Conservation (phyloP, 106 monocot genomes). For the Narthecium ossifragum region DNA sequence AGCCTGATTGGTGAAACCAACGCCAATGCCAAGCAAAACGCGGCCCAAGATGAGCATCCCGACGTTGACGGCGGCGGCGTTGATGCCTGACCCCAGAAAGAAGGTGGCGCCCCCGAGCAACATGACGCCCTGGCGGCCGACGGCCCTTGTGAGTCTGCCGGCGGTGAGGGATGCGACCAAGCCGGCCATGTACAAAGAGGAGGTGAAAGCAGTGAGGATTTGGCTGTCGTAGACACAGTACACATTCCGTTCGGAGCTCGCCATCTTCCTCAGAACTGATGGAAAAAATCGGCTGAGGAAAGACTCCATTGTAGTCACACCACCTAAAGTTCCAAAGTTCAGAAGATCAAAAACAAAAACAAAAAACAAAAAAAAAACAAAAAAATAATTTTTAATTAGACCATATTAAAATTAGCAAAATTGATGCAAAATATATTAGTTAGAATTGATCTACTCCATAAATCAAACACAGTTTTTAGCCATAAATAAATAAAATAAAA, state of each 20-base stretch:
- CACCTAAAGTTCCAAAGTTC: no score
- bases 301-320: conserved; percentile 44
- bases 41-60: conserved; percentile 58
- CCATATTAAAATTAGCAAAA: no score
- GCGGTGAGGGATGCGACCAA: conserved; percentile 36
- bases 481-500: no score
- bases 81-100: conserved; percentile 34
- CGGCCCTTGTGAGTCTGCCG: conserved; percentile 17
- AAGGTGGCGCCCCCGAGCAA: conserved; percentile 33
- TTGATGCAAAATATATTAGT: no score
- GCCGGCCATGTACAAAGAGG: conserved; percentile 48
- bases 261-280: conserved; percentile 10
- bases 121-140: conserved; percentile 32
- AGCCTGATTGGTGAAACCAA: conserved; percentile 52
- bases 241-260: conserved; percentile 12
- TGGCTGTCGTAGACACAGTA: conserved; percentile 60
- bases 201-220: conserved; percentile 42
- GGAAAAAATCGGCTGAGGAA: conserved; percentile 47
- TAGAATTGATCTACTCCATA: no score
- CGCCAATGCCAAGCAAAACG: conserved; percentile 33
- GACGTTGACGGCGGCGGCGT: conserved; percentile 31
- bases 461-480: no score
- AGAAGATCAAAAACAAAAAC: no score
- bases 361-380: no score
- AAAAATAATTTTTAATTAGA: no score